Conservation (phyloP, 1,139 yeast species). For the Zygoascus hellenicus region DNA sequence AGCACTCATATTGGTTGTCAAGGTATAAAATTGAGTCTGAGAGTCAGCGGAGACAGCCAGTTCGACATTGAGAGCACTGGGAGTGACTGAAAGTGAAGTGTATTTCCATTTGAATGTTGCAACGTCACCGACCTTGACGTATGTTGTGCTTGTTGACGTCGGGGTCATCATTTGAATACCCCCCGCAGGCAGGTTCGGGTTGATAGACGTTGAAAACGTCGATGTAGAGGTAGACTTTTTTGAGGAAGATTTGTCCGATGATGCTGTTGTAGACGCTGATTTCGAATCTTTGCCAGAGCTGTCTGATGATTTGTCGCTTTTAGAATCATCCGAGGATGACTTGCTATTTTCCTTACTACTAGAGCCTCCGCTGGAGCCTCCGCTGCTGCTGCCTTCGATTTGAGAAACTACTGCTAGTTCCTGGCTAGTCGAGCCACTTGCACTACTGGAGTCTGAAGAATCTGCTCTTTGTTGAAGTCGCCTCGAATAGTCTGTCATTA, state of each 20-base stretch:
- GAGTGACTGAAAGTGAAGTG: constrained; percentile 34
- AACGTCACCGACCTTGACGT: constrained; percentile 35
- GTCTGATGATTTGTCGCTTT: not conserved
- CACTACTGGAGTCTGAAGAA: not conserved
- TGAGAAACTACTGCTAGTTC: constrained; percentile 3
- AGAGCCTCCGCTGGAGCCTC: not conserved
- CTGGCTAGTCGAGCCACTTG: not conserved
- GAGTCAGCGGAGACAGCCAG: constrained; percentile 36
- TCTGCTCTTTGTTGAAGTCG: not conserved
- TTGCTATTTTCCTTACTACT: not conserved
- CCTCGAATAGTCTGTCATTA: not conserved
- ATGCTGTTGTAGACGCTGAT: constrained; percentile 7
- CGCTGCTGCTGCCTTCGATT: not conserved
- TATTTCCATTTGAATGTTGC: constrained; percentile 41
- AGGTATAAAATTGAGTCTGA: constrained; percentile 31
- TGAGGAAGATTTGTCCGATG: constrained; percentile 9
- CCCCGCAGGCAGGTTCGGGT: constrained; percentile 36
- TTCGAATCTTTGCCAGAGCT: constrained; percentile 10
- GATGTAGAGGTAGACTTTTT: constrained; percentile 15
- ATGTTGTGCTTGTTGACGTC: constrained; percentile 32
- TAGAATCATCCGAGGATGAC: not conserved
- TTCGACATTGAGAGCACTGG: constrained; percentile 34
- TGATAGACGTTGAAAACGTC: constrained; percentile 26
- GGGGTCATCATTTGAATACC: constrained; percentile 34
- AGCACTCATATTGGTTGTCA: constrained; percentile 32